Conservation (phyloP, 768 basidiomycete genomes). For the Leucocoprinus sp. region DNA sequence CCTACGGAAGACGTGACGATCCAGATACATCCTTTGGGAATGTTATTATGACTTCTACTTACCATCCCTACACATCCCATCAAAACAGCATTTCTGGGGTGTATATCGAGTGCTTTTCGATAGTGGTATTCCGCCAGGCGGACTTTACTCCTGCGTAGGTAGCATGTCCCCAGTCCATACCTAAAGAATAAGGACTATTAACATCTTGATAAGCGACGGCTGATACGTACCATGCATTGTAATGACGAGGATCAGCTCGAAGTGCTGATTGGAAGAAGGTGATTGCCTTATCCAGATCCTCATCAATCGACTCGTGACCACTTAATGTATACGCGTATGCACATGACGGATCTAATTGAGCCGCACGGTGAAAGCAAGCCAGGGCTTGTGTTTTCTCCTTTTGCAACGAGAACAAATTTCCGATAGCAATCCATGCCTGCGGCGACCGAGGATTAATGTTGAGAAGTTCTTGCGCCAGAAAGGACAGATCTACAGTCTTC, state of each 20-base stretch:
- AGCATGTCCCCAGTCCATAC: constrained; percentile 98
- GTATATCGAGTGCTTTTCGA: constrained; percentile 84
- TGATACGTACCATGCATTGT: constrained; percentile 87
- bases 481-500: constrained; percentile 76
- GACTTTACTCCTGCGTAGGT: constrained; percentile 88
- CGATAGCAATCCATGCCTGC: constrained; percentile 93
- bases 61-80: constrained; percentile 96
- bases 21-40: constrained; percentile 18
- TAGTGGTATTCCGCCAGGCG: constrained; percentile 96
- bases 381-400: constrained; percentile 91
- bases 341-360: constrained; percentile 80
- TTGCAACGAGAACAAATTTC: constrained; percentile 92
- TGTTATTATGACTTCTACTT: constrained; percentile 28
- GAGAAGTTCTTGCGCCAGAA: constrained; percentile 87
- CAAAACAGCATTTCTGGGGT: constrained; percentile 92
- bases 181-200: constrained; percentile 32
- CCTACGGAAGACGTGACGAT: constrained; percentile 42
- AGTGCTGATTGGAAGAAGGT: constrained; percentile 89
- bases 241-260: constrained; percentile 86
- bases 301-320: constrained; percentile 95
- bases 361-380: constrained; percentile 89
- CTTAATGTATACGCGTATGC: constrained; percentile 96
- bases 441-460: constrained; percentile 75
- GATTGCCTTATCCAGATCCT: constrained; percentile 88
- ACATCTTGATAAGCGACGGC: constrained; percentile 12